A percentile compares a stretch with the other conserved stretches of the same genome.
These are phyloP conservation scores for Podaxis mareebaensis DNA, from an alignment of 768 basidiomycete genomes.

Conservation along the genomic window DNA sequence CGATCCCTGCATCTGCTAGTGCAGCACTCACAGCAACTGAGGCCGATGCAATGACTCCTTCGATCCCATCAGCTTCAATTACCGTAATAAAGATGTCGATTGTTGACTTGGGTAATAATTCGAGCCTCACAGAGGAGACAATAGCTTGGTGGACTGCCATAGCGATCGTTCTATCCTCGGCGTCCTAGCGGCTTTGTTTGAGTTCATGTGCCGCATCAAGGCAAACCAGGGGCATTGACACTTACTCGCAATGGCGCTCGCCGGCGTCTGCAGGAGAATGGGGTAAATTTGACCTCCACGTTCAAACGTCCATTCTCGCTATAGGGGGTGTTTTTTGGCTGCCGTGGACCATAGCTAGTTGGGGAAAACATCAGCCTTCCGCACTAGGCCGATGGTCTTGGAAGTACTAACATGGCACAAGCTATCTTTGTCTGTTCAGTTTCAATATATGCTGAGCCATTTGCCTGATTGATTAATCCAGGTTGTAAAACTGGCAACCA, in stretches of 20 bases:
- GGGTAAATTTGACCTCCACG: constrained; percentile 95
- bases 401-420: constrained; percentile 81
- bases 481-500: constrained; percentile 73
- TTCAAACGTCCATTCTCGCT: constrained; percentile 88
- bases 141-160: constrained; percentile 86
- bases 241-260: constrained; percentile 86
- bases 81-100: constrained; percentile 91
- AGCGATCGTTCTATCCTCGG: constrained; percentile 87
- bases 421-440: constrained; percentile 90
- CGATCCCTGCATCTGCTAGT: constrained; percentile 90
- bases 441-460: constrained; percentile 97
- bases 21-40: constrained; percentile 88
- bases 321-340: constrained; percentile 78
- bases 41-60: constrained; percentile 85
- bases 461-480: constrained; percentile 89
- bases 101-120: constrained; percentile 90
- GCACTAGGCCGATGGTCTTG: constrained; percentile 2
- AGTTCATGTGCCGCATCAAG: constrained; percentile 18
- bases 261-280: constrained; percentile 81
- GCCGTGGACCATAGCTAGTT: constrained; percentile 79
- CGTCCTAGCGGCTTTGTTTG: constrained; percentile 61
- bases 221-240: constrained; percentile 10
- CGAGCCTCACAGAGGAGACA: constrained; percentile 79
- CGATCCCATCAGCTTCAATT: constrained; percentile 90
- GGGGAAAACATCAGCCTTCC: constrained; percentile 16